A percentile compares a stretch with the other conserved stretches of the same genome.
These are phyloP conservation scores for Knoxdaviesia proteae DNA, from an alignment of 2,329 filamentous ascomycete species.

Conservation along the genomic window DNA sequence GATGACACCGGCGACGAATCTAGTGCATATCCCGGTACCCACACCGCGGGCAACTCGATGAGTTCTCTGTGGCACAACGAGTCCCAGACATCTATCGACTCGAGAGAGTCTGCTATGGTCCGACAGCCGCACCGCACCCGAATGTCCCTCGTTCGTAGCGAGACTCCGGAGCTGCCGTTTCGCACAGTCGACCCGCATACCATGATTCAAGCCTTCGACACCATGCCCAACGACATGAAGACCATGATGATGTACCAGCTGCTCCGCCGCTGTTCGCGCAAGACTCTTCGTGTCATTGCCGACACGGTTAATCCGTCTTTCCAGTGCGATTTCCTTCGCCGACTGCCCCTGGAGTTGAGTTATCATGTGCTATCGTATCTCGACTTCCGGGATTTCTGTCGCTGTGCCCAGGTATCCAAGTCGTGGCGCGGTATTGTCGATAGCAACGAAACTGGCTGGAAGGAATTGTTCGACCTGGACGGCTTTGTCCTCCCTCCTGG, in stretches of 20 bases:
- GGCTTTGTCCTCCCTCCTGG: conserved; percentile 60
- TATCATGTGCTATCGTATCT: conserved; percentile 77
- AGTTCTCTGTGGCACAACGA: background rate
- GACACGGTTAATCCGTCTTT: conserved; percentile 82
- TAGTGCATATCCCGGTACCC: background rate
- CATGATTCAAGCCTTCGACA: conserved; percentile 78
- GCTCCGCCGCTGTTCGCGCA: conserved; percentile 66
- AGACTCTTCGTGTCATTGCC: conserved; percentile 74
- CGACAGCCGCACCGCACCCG: no score
- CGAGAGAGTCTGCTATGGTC: no score
- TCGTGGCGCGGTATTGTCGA: conserved; percentile 84
- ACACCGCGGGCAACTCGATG: background rate
- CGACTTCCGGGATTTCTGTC: conserved; percentile 68
- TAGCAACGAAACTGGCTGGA: conserved; percentile 89
- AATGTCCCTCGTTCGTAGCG: no score
- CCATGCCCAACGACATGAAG: conserved; percentile 79
- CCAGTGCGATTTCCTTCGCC: conserved; percentile 78
- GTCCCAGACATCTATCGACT: background rate
- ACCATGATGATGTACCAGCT: conserved; percentile 95
- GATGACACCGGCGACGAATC: conserved; percentile 17
- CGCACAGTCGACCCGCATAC: conserved; percentile 48
- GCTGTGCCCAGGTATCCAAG: conserved; percentile 80
- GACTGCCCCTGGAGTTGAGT: conserved; percentile 69
- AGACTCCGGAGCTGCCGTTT: background rate
- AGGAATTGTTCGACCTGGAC: conserved; percentile 69